Base-by-base conservation (phyloP, 495 filamentous ascomycete species). In the Talaromyces thailandensis region DNA sequence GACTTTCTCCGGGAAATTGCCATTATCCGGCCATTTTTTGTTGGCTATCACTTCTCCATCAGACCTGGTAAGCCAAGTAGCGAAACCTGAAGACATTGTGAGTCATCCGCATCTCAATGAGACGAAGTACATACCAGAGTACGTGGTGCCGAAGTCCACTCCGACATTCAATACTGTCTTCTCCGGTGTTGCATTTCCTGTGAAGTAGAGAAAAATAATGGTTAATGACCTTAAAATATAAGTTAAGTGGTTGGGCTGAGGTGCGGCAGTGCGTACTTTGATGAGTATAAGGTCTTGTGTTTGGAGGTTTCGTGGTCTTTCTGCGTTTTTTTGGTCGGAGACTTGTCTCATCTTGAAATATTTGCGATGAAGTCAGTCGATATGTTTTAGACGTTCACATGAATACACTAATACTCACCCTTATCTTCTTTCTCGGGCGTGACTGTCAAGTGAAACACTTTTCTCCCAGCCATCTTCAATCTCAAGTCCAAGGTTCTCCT, bases 71-170 rank as follows among this genome's bases (percentile, higher is more conserved):
- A 62, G 21, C 18, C 11, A 14, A 32, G n/a, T 58, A 26, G 56
- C 62, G 26, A 52, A 59, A 18, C 57, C 56, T 61, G 40, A 11
- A 14, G 16, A 4, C n/a, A 21, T 16, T 31, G 21, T 43, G 6
- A 11, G 23, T 18, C 16, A 16, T 23, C 35, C 26, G 9, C 14
- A 51, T 48, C 12, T 23, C 16, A 32, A 21, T n/a, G 12, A 62
- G 16, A 21, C 12, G 37, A 52, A 52, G 7, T 60, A 21, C 37
- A 18, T 21, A 64, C 62, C 37, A 55, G 69, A 66, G 45, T 67
- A 77, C 0, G 75, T 79, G 6, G 76, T 79, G 21, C 75, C 76
- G 60, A 76, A 79, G 61, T 79, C 76, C 32, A 79, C 70, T 31
- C 67, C 72, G 50, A 77, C 64, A 18, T 71, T 63, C 3, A 60